Evolutionary conservation across 129 eudicot species (phyloP).

Genomic region (Lactuca sativa): DNA sequence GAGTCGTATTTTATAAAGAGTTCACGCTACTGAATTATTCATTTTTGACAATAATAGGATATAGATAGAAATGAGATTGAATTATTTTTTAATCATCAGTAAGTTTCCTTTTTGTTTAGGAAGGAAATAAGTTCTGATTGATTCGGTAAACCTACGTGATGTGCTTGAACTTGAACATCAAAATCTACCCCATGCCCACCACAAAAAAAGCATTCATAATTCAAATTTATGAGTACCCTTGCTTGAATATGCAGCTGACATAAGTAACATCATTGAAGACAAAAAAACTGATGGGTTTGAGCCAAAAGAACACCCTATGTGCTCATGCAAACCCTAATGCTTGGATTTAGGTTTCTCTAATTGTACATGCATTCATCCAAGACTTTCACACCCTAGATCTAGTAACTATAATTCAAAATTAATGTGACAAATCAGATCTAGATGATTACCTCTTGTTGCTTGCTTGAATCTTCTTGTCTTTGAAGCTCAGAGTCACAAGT

Average conservation of each 20-base stretch:
- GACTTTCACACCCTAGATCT: no score
- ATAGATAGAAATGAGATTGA: background rate
- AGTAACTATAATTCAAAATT: no score
- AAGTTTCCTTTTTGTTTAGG: background rate
- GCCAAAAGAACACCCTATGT: no score
- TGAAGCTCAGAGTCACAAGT: no score
- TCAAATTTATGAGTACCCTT: conserved; percentile 10
- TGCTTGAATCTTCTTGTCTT: no score
- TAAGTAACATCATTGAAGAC: conserved; percentile 53
- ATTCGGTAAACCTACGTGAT: background rate
- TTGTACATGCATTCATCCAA: no score
- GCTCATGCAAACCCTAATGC: no score
- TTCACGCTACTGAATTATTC: background rate
- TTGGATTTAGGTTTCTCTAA: no score
- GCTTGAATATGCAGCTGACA: conserved; percentile 48
- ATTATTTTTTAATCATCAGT: background rate
- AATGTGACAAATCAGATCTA: no score
- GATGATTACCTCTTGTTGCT: no score
- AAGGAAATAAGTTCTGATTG: background rate
- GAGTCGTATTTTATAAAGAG: background rate
- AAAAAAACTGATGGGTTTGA: no score
- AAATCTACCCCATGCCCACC: conserved; percentile 6
- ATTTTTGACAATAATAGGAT: background rate
- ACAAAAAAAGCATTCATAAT: conserved; percentile 6
- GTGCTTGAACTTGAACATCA: conserved; percentile 9